phyloP scores from a whole-genome alignment of 345 rosid genomes.

The Heritiera littoralis region DNA sequence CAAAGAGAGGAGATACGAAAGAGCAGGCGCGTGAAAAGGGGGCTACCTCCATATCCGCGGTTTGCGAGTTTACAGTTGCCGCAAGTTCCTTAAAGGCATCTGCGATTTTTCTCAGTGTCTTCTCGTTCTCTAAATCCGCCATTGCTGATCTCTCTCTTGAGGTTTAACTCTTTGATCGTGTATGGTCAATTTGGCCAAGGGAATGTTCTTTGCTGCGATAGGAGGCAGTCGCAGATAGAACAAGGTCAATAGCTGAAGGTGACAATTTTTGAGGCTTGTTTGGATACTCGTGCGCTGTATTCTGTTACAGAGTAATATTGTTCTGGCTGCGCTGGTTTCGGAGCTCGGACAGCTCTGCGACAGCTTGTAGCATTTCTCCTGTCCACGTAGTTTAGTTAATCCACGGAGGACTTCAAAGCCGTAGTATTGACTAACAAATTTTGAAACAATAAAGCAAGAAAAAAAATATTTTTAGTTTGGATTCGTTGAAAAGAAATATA shows the following conservation, averaged over 20 bases:
- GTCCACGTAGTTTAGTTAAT: background rate
- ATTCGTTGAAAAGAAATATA: too few species aligned
- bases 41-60: conserved; percentile 58
- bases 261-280: background rate
- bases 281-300: background rate
- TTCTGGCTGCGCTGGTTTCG: background rate
- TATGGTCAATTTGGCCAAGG: background rate
- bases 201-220: conserved; percentile 2
- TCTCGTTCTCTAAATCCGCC: conserved; percentile 48
- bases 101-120: conserved; percentile 60
- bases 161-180: background rate
- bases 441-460: too few species aligned
- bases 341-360: background rate
- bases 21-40: conserved; percentile 85
- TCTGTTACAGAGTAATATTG: background rate
- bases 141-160: conserved; percentile 22
- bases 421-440: too few species aligned
- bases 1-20: conserved; percentile 88
- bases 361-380: background rate
- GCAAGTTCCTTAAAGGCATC: conserved; percentile 68
- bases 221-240: background rate
- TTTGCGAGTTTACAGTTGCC: conserved; percentile 39
- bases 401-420: background rate
- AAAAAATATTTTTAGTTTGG: too few species aligned
- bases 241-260: background rate